Evolutionary conservation across 768 basidiomycete genomes (phyloP).

Genomic region (Boletus eberwhitei): DNA sequence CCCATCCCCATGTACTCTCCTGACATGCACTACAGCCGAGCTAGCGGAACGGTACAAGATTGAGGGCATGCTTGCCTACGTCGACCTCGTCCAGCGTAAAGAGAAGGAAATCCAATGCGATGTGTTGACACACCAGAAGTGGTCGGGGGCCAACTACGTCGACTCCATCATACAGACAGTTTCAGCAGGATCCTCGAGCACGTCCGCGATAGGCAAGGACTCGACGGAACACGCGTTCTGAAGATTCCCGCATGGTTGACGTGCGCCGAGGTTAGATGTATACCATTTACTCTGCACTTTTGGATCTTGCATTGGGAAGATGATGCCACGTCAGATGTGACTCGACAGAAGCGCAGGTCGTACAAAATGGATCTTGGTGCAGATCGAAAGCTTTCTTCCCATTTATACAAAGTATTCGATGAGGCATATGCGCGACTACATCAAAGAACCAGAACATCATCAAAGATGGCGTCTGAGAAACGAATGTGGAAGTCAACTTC

Average conservation of each 20-base stretch:
- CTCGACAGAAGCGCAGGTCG: constrained; percentile 5
- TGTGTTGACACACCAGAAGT: constrained; percentile 93
- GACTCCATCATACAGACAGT: constrained; percentile 82
- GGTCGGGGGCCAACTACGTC: constrained; percentile 92
- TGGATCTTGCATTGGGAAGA: not conserved
- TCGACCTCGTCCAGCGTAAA: constrained; percentile 81
- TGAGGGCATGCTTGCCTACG: constrained; percentile 92
- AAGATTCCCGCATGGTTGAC: constrained; percentile 4
- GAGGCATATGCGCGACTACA: not conserved
- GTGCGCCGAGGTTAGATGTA: constrained; percentile 3
- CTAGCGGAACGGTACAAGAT: constrained; percentile 76
- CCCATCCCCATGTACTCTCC: not conserved
- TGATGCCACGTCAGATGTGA: constrained; percentile 2
- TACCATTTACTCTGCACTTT: not conserved
- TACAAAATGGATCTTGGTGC: constrained; percentile 11
- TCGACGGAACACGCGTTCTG: constrained; percentile 88
- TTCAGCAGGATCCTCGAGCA: constrained; percentile 86
- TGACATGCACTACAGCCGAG: constrained; percentile 50
- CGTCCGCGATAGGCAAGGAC: constrained; percentile 77
- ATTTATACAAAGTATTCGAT: not conserved
- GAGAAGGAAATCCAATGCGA: constrained; percentile 88
- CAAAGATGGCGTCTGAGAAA: not conserved
- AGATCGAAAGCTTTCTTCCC: constrained; percentile 2
- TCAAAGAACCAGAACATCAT: constrained; percentile 3
- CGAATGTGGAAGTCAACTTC: constrained; percentile 1